Evolutionary conservation across 2,329 filamentous ascomycete species (phyloP).

Genomic region (Xylariomycetidae sp.): DNA sequence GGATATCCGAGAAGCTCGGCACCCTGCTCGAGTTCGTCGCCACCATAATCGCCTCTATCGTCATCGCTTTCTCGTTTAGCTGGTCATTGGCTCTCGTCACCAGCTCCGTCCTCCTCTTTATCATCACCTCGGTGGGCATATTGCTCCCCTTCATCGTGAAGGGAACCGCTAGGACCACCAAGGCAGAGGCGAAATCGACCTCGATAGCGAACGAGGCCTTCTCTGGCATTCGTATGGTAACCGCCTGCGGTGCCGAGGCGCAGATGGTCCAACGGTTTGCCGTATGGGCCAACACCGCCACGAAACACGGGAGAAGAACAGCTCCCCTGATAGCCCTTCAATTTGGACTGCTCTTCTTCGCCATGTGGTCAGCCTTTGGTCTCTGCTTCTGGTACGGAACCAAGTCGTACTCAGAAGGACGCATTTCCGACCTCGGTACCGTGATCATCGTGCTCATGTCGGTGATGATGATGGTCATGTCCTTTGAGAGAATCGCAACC

Average conservation of each 20-base stretch:
- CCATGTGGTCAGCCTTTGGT: constrained; percentile 47
- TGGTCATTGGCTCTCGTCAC: constrained; percentile 59
- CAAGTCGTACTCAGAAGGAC: constrained; percentile 42
- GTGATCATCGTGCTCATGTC: constrained; percentile 55
- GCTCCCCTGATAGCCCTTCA: constrained; percentile 49
- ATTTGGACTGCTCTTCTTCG: constrained; percentile 53
- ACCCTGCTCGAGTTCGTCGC: constrained; percentile 52
- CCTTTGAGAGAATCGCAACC: constrained; percentile 51
- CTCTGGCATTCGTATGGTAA: constrained; percentile 55
- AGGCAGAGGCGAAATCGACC: constrained; percentile 52
- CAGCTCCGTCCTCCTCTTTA: constrained; percentile 51
- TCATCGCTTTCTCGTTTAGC: constrained; percentile 52
- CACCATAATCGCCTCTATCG: constrained; percentile 47
- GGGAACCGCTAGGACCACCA: constrained; percentile 39
- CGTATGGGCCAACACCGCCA: constrained; percentile 50
- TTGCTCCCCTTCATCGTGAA: constrained; percentile 54
- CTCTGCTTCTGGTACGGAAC: constrained; percentile 61
- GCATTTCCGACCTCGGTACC: constrained; percentile 44
- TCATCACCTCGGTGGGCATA: constrained; percentile 41
- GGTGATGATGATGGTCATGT: constrained; percentile 54
- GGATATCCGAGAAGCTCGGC: constrained; percentile 60
- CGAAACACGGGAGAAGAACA: constrained; percentile 41
- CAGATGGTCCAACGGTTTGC: constrained; percentile 50
- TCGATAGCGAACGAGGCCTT: constrained; percentile 59
- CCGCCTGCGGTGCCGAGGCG: constrained; percentile 57